These are phyloP conservation scores for Thraustochytrium sp. DNA, from an alignment of 352 stramenopile species.

Conservation along the genomic window DNA sequence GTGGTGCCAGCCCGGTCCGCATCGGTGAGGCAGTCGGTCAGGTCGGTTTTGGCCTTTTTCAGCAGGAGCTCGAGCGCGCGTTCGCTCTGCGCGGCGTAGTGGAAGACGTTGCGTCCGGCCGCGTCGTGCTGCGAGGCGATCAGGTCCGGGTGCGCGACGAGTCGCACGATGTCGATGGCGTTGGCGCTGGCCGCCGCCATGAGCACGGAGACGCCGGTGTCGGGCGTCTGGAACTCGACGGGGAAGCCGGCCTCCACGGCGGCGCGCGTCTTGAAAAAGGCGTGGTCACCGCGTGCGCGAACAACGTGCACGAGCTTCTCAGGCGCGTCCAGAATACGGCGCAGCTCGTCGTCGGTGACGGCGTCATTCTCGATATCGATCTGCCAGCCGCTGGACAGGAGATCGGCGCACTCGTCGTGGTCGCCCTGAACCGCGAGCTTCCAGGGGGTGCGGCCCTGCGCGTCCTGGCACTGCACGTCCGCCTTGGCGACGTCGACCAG, in stretches of 20 bases:
- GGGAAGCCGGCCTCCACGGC: slow-evolving; percentile 21
- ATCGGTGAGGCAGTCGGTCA: not conserved
- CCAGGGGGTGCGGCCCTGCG: slow-evolving; percentile 10
- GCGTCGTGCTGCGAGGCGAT: not conserved
- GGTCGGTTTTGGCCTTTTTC: not conserved
- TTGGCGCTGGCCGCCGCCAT: not conserved
- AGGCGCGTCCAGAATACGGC: not conserved
- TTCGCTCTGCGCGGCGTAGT: slow-evolving; percentile 20
- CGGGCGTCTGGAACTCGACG: not conserved
- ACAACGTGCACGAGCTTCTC: slow-evolving; percentile 1
- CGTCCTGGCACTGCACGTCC: slow-evolving; percentile 4
- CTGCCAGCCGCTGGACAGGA: slow-evolving; percentile 27
- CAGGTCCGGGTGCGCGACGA: not conserved
- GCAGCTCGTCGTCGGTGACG: not conserved
- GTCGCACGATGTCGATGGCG: slow-evolving; percentile 9
- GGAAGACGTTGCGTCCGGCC: not conserved
- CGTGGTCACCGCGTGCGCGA: not conserved
- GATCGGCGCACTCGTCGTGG: slow-evolving; percentile 8
- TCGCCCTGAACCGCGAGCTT: not conserved
- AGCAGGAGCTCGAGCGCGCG: not conserved
- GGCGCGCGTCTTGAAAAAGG: slow-evolving; percentile 6
- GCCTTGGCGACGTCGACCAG: not conserved
- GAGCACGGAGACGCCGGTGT: not conserved
- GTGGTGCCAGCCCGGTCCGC: not conserved
- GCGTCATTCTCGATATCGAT: slow-evolving; percentile 21